These are phyloP conservation scores for Phialocephala subalpina DNA, from an alignment of 2,329 filamentous ascomycete species.

Conservation along the genomic window DNA sequence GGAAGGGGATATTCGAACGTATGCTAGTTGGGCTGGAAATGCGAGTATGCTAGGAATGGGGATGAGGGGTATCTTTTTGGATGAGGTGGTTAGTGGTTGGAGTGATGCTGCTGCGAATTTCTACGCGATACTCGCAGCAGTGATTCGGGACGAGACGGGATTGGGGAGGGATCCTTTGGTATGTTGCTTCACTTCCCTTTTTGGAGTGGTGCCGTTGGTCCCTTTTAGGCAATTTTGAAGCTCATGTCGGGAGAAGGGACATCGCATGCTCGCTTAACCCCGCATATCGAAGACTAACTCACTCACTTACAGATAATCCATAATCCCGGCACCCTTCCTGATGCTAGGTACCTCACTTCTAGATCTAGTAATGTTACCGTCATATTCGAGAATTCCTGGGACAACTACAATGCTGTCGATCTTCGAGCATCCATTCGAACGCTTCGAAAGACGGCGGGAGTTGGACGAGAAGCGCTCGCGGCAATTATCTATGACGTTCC, in stretches of 20 bases:
- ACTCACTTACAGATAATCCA: conserved; percentile 48
- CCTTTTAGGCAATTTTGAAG: conserved; percentile 13
- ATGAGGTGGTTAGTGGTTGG: conserved; percentile 52
- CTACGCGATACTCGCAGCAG: conserved; percentile 44
- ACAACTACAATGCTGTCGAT: conserved; percentile 46
- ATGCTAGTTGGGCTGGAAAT: conserved; percentile 51
- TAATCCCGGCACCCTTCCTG: conserved; percentile 52
- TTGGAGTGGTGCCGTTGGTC: not conserved
- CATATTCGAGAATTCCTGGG: conserved; percentile 51
- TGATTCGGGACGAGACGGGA: conserved; percentile 43
- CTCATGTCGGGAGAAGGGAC: not conserved
- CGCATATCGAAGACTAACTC: too few species aligned
- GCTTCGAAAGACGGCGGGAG: conserved; percentile 39
- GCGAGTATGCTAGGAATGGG: conserved; percentile 47
- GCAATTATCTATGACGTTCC: conserved; percentile 50
- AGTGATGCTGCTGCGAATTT: conserved; percentile 43
- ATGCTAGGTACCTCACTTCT: conserved; percentile 46
- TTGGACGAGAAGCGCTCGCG: conserved; percentile 44
- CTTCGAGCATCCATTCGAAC: conserved; percentile 43
- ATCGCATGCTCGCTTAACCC: not conserved
- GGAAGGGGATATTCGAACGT: conserved; percentile 50
- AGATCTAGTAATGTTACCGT: conserved; percentile 49
- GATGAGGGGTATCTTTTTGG: conserved; percentile 55
- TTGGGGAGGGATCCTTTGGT: conserved; percentile 49
- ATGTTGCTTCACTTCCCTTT: conserved; percentile 31